Base-by-base conservation (phyloP, 116 monocot genomes). In the Dioscorea cayenensis region DNA sequence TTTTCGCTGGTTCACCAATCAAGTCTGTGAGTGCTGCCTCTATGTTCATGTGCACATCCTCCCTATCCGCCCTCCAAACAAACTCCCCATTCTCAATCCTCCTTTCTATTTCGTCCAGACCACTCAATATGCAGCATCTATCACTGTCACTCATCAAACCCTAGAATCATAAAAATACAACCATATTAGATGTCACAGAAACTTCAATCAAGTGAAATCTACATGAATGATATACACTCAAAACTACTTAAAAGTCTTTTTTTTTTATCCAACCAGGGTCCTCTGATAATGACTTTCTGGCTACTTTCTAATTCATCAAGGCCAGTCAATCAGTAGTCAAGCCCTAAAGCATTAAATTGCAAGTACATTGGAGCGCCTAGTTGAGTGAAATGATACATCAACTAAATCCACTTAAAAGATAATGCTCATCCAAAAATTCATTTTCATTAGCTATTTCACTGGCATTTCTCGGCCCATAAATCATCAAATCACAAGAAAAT, bases 21-120 rank as follows among this genome's bases (percentile, higher is more conserved):
- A 88, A 68, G 49, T 92, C 92, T 17, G 83, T 96, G 13, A 96
- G 80, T 60, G 85, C 87, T 66, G 96, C 96, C 77, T 96, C 96
- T 58, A 96, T 96, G 67, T 96, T 96, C 96, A 96, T 96, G 69
- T 96, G 96, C 29, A 96, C 96, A 77, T 96, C 96, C 77, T 96
- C 92, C 77, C 90, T 82, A 25, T 96, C 96, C 51, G 60, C 77
- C 72, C 90, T 85, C 96, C 96, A 96, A 43, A 79, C 77, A 65
- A 96, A 96, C 19, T 85, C 80, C 7, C 90, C 92, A 12, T 70
- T 81, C 22, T 92, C 84, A 69, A 96, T 92, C 32, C 32, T 74
- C 64, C 71, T 82, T 71, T 92, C 84, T 67, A 96, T 96, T 52
- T 86, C 86, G 65, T 92, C 88, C 68, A 96, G 92, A 21, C 96